These are phyloP conservation scores for Podila epigama DNA, from an alignment of 192 early-diverging fungal genomes.

Conservation along the genomic window DNA sequence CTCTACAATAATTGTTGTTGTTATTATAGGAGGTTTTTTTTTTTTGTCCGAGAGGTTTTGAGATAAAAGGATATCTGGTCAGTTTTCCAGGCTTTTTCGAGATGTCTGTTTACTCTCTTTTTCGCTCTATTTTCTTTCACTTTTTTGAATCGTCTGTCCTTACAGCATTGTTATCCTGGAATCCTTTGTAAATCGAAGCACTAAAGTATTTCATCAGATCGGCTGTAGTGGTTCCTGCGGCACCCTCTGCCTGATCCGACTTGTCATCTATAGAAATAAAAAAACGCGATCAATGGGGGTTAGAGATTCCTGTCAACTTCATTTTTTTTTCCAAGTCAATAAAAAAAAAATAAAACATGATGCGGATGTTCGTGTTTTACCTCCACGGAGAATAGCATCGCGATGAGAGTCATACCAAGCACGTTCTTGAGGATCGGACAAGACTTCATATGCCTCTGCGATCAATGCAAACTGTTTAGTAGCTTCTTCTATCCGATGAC, in stretches of 20 bases:
- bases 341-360: too few relatives aligned
- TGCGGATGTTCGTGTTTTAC: constrained; percentile 31
- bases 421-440: constrained; percentile 94
- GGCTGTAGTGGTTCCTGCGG: constrained; percentile 65
- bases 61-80: neutral
- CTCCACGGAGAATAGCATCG: constrained; percentile 89
- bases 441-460: constrained; percentile 92
- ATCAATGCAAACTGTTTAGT: constrained; percentile 89
- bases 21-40: too few relatives aligned
- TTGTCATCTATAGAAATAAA: constrained; percentile 54
- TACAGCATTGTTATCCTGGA: constrained; percentile 67
- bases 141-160: constrained; percentile 1
- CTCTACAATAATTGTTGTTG: too few relatives aligned
- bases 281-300: neutral
- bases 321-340: too few relatives aligned
- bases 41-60: too few relatives aligned
- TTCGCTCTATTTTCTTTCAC: neutral
- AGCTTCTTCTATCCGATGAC: constrained; percentile 81
- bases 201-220: constrained; percentile 86
- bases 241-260: constrained; percentile 52
- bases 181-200: constrained; percentile 73
- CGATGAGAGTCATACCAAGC: constrained; percentile 94
- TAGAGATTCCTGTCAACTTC: neutral
- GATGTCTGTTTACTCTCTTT: neutral
- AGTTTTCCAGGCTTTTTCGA: neutral